Evolutionary conservation across 257 asterid species (phyloP), one percentile per base, ranked within the genome.

Genomic region (Voacanga thouarsii): DNA sequence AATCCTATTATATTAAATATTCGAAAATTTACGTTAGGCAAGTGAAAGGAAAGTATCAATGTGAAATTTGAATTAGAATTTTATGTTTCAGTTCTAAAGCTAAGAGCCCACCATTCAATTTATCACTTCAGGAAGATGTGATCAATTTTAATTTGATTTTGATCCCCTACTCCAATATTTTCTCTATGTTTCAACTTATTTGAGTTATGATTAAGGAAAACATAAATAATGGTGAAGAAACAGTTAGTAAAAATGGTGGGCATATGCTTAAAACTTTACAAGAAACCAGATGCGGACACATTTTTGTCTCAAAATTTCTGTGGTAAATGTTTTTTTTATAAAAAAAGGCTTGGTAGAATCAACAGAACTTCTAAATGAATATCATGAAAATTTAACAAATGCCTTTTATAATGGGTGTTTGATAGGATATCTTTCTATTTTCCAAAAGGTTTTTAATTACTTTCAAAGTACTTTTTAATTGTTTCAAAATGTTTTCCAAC

Each of bases 121-220:
- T 24, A 30, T 28, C 64, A 45, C 26, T 39, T 79, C 55, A 7
- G 65, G n/a, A 19, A 67, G 59, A n/a, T 68, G 37, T 12, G 47
- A 73, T 1, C 26, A 51, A 33, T 14, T 57, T 2, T 0, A 61
- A 26, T 63, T n/a, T 82, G 75, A 73, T 73, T 83, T 79, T 80
- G 73, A 43, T 45, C 75, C 76, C 72, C 33, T 16, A n/a, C 68
- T 61, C 81, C 82, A 60, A 59, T 64, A 11, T 72, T 76, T 55
- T 55, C 41, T 9, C 28, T 67, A 23, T 53, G 69, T 12, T 71
- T 51, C 67, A 3, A 24, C 15, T 73, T 21, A 47, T 75, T 28
- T 61, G 60, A 28, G 19, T 45, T 44, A 18, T 3, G 23, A 63
- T 50, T 37, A 63, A 37, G 6, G 24, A 6, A 39, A 30, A 12